Conservation (phyloP, 768 basidiomycete genomes). For the Mycena vulgaris region DNA sequence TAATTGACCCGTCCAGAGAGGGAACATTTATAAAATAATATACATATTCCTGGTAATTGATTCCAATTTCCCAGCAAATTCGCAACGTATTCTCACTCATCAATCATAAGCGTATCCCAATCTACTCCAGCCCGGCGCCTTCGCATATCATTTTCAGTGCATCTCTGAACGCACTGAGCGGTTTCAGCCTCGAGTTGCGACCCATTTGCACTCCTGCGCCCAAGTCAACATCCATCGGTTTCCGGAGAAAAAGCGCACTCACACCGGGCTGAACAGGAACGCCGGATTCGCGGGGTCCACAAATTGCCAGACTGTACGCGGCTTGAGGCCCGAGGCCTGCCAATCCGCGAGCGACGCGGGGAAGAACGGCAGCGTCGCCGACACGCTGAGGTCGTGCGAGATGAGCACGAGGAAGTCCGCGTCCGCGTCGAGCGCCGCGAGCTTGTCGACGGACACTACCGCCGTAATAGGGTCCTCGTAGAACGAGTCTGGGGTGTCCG, state of each 20-base stretch:
- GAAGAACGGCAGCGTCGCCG: slow-evolving; percentile 23
- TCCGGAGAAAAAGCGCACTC: neutral
- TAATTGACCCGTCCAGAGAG: no score
- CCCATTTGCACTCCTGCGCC: neutral
- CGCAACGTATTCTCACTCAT: no score
- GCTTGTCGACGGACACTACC: slow-evolving; percentile 14
- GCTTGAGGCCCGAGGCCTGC: slow-evolving; percentile 27
- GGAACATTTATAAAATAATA: no score
- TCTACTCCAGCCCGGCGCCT: neutral
- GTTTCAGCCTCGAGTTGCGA: neutral
- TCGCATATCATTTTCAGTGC: neutral
- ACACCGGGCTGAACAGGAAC: slow-evolving; percentile 29
- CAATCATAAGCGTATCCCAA: neutral
- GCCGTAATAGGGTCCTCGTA: slow-evolving; percentile 26
- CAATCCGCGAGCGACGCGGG: slow-evolving; percentile 29
- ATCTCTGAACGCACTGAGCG: neutral
- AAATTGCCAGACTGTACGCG: slow-evolving; percentile 28
- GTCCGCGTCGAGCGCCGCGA: slow-evolving; percentile 36
- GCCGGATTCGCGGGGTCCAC: slow-evolving; percentile 31
- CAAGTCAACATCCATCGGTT: neutral
- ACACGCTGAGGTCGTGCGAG: slow-evolving; percentile 34
- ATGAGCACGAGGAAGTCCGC: slow-evolving; percentile 34
- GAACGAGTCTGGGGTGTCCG: slow-evolving; percentile 28
- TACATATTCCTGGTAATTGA: no score
- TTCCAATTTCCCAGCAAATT: no score